phyloP scores from a whole-genome alignment of 2,329 filamentous ascomycete genomes.

The Aspergillus carbonarius region DNA sequence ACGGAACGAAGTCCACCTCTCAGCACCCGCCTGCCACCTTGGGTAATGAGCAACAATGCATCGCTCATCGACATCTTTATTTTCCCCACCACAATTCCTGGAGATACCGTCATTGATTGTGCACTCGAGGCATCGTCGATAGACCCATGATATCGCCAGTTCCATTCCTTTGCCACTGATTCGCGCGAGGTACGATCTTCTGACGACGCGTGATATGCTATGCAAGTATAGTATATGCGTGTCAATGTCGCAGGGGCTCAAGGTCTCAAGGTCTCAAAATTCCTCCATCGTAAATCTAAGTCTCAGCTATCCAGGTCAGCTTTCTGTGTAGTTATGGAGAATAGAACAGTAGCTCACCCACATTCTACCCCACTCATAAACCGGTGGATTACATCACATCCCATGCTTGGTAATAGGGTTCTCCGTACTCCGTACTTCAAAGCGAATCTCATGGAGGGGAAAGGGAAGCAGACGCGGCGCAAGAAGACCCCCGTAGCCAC shows the following conservation, averaged over 20 bases:
- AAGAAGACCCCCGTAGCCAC: background rate
- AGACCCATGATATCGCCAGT: background rate
- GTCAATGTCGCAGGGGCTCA: background rate
- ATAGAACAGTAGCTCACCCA: background rate
- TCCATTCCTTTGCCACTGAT: background rate
- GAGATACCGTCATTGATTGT: background rate
- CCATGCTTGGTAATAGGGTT: background rate
- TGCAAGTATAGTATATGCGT: too few relatives aligned
- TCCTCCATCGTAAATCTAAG: background rate
- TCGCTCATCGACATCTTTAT: background rate
- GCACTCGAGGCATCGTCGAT: background rate
- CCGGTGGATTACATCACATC: background rate
- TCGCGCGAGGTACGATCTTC: background rate
- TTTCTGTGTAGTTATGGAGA: background rate
- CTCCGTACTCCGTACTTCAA: too few relatives aligned
- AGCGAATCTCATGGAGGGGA: too few relatives aligned
- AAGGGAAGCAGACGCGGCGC: background rate
- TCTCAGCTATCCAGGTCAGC: background rate
- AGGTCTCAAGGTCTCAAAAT: background rate
- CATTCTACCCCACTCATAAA: background rate
- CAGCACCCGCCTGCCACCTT: background rate
- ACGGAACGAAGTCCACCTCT: background rate
- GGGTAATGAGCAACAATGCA: background rate
- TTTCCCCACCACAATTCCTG: background rate
- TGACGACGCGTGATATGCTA: background rate